phyloP scores from a whole-genome alignment of 1,284 basidiomycete genomes.

The Ceratorhiza oryzae-sativae region DNA sequence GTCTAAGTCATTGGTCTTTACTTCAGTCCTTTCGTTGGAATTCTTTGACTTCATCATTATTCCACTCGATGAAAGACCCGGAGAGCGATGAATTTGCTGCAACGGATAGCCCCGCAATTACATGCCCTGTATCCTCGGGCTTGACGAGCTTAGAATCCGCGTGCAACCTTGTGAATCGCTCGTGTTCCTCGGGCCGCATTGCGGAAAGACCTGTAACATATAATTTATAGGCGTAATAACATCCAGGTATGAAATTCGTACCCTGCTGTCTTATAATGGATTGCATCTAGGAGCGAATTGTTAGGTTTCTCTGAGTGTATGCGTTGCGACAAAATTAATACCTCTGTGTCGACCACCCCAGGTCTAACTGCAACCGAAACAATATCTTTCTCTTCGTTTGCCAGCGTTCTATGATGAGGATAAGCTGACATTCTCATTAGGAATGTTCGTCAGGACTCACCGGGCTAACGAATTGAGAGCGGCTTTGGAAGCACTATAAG shows the following conservation, averaged over 20 bases:
- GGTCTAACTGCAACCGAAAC: conserved; percentile 80
- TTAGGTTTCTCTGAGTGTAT: conserved; percentile 30
- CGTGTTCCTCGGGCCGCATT: conserved; percentile 63
- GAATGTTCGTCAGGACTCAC: no score
- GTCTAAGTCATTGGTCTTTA: background rate
- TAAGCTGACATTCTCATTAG: no score
- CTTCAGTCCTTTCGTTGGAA: conserved; percentile 18
- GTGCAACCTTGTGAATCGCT: conserved; percentile 67
- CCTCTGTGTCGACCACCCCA: conserved; percentile 81
- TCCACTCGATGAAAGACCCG: conserved; percentile 73
- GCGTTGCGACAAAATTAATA: conserved; percentile 46
- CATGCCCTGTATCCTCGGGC: conserved; percentile 74
- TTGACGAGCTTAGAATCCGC: conserved; percentile 69
- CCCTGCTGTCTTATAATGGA: conserved; percentile 58
- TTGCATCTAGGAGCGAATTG: conserved; percentile 72
- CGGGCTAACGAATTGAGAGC: conserved; percentile 85
- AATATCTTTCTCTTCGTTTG: conserved; percentile 79
- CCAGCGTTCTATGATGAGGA: conserved; percentile 67
- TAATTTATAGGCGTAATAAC: no score
- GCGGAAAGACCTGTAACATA: conserved; percentile 28
- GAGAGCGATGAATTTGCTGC: conserved; percentile 64
- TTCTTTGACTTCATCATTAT: conserved; percentile 44
- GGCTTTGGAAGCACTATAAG: conserved; percentile 83
- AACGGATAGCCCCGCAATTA: conserved; percentile 72
- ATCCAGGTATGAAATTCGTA: conserved; percentile 43